Evolutionary conservation across 2,329 filamentous ascomycete species (phyloP), one percentile per base, ranked within the genome.

Genomic region (Pseudogymnoascus sp.): DNA sequence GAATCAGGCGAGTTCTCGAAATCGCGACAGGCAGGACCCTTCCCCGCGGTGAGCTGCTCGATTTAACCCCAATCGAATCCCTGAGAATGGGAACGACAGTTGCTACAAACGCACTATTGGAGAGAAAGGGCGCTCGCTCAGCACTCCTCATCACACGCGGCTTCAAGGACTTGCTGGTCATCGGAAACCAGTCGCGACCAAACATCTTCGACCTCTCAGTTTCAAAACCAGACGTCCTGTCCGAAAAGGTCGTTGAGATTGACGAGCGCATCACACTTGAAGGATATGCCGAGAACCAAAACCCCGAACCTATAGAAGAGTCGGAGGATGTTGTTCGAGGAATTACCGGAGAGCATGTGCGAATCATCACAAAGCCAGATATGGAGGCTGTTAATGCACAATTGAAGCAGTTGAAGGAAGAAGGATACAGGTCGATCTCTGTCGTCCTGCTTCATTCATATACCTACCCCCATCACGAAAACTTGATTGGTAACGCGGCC

Each of bases 71-170:
- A 68, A 82, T 86, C 71, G 85, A 86, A 69, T 86, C 83, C 61
- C 89, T 89, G 69, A 81, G 87, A 7, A 90, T 90, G 81, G 88
- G 88, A 11, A 91, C 88, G 1, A 90, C 87, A 0, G 85, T 90
- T 5, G 87, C 87, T 0, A 90, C 87, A 0, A 91, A 90, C 73
- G 87, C 88, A 0, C 73, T 91, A n/a, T 74, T 91, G 1, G 86
- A 90, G 68, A 75, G 86, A 21, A 90, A 90, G 69, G 88, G 88
- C 13, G 86, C 89, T 70, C 80, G 78, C 61, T 87, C 87, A 67
- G 88, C 85, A 1, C 81, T 91, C 70, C 77, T 89, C 4, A 84
- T 88, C 1, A 90, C 86, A 0, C 86, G 85, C 66, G 87, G 86
- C 0, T 89, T 90, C 74, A 85, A 83, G 64, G 87, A 90, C 69